Evolutionary conservation across 2,329 filamentous ascomycete genomes (phyloP), one percentile per base, ranked within the genome.

Genomic region (Coniochaeta pulveracea): DNA sequence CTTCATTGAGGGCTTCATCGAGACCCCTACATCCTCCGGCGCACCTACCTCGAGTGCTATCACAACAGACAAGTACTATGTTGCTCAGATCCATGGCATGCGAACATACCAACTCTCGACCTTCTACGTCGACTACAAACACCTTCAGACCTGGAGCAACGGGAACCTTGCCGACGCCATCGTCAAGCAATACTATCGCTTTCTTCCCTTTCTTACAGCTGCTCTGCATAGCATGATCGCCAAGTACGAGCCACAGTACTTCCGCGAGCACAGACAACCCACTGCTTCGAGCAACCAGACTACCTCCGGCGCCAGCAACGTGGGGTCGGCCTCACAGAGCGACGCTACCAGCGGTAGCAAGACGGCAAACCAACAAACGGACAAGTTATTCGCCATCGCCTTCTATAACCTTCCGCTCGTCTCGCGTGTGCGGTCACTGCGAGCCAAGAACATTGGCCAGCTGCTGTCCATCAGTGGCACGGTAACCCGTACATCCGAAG

Each of bases 381-480:
- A 98, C 60, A 95, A 93, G 64, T 68, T 98, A 23, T 96, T 98
- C 56, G 76, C 85, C 4, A 68, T 95, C 34, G 88, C 88, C 19
- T 93, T 95, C 48, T 94, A 94, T 64, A 93, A 95, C 51, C 64
- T 95, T 18, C 85, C 88, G 1, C 69, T 94, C 2, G 82, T 94
- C 10, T 91, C 85, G 2, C 72, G 88, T 43, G 75, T 95, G 36
- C 82, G 88, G 39, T 80, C 85, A 47, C 65, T 98, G 41, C 80
- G 91, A 19, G 93, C 91, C 17, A 71, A 76, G 40, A 88, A 94
- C 46, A 93, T 98, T 47, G 91, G 91, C 34, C 85, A 89, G 51
- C 71, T 98, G 26, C 74, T 94, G 5, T 95, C 91, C 9, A 93
- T 98, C 45, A 98, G 91, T 6, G 91, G 91, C 30, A 98, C 91